A percentile compares a stretch with the other conserved stretches of the same genome.
These are phyloP conservation scores for Daucus carota DNA, from an alignment of 129 eudicot genomes.

Conservation along the genomic window DH1_v3.0 NC_030381.2:40900001-40900500, in stretches of 20 bases:
- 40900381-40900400: background rate
- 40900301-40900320: background rate
- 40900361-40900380: background rate
- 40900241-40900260: background rate
- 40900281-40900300: background rate
- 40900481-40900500: background rate
- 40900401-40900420: background rate
- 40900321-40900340: background rate
- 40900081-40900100: background rate
- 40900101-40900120: background rate
- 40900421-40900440: background rate
- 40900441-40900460: background rate
- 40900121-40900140: background rate
- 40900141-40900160: constrained; percentile 61
- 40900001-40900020: background rate
- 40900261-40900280: background rate
- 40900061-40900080: constrained; percentile 11
- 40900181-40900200: constrained; percentile 43
- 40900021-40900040: constrained; percentile 36
- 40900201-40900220: constrained; percentile 9
- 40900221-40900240: constrained; percentile 6
- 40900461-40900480: background rate
- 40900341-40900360: background rate
- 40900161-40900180: constrained; percentile 62
- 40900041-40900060: constrained; percentile 62